Evolutionary conservation across 345 rosid genomes (phyloP), one percentile per base, ranked within the genome.

Genomic region (Bruguiera sexangula): DNA sequence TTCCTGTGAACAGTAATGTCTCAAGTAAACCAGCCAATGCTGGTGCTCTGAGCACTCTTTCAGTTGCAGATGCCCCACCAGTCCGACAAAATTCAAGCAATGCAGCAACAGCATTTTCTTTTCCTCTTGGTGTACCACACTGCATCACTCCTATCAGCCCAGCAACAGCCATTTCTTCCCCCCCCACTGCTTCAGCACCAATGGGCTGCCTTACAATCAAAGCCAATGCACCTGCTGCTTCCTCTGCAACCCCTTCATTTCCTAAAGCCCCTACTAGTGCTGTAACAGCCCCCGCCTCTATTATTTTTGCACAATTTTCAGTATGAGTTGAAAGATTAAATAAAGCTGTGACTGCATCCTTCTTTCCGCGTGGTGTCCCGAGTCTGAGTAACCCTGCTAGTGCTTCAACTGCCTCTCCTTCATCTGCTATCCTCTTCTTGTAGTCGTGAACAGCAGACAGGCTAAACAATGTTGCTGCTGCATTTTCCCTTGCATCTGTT

Each of bases 381-480:
- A 58, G 75, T 36, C 79, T 85, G 83, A 96, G 81, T 69, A 96
- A 71, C 34, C 75, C 86, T 0, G 98, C 88, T 68, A 96, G 78
- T 63, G 99, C 94, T 78, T 87, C 93, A 18, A 92, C 82, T 2
- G 98, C 91, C 0, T 88, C 86, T 29, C 51, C 83, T 63, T 89
- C 88, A 55, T 81, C 82, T 0, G 91, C 96, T 60, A 92, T 92
- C 74, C 81, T 86, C 85, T 85, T 96, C 89, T 96, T 96, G 75
- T 96, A 90, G 62, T 88, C 92, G 32, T 92, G 99, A 66, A 96
- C 97, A 0, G 98, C 90, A 31, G 99, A 92, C 57, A 96, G 85
- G 81, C 99, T 96, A 60, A 96, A 92, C 79, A 96, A 70, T 11
- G 98, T 92, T 0, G 99, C 99, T 1, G 99, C 99, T 15, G 99